Evolutionary conservation across 345 rosid species (phyloP).

Genomic region (Punica granatum): DNA sequence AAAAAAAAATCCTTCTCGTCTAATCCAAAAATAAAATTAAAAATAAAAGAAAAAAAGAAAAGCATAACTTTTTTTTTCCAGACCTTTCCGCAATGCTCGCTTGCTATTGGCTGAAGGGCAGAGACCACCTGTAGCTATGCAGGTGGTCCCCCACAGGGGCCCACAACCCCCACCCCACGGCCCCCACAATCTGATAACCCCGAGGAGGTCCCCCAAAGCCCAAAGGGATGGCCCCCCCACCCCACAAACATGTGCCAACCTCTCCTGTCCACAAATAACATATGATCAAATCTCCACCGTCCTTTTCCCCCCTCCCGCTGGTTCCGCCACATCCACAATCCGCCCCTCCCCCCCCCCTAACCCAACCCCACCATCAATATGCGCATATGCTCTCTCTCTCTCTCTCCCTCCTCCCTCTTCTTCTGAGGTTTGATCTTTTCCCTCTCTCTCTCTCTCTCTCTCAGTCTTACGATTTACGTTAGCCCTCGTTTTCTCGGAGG

Average conservation of each 20-base stretch:
- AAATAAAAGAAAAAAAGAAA: too few species aligned
- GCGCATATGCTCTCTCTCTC: neutral
- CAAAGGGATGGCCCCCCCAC: constrained; percentile 2
- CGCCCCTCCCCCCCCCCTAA: neutral
- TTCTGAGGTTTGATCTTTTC: neutral
- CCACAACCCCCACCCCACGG: neutral
- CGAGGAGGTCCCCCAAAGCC: neutral
- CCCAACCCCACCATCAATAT: constrained; percentile 1
- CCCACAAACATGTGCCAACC: constrained; percentile 15
- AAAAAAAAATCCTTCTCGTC: too few species aligned
- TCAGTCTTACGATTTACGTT: neutral
- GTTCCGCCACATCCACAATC: neutral
- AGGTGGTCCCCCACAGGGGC: constrained; percentile 2
- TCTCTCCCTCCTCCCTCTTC: neutral
- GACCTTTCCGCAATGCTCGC: neutral
- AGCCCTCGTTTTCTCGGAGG: neutral
- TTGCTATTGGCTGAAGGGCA: constrained; percentile 8
- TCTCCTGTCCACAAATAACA: neutral
- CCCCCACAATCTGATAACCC: constrained; percentile 1
- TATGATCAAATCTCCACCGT: constrained; percentile 26
- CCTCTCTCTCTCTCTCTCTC: neutral
- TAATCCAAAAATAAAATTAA: too few species aligned
- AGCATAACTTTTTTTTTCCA: neutral
- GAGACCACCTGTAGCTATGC: constrained; percentile 13
- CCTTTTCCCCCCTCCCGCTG: constrained; percentile 2